Base-by-base conservation (phyloP, 2,329 filamentous ascomycete species). In the Aspergillus calidoustus region DNA sequence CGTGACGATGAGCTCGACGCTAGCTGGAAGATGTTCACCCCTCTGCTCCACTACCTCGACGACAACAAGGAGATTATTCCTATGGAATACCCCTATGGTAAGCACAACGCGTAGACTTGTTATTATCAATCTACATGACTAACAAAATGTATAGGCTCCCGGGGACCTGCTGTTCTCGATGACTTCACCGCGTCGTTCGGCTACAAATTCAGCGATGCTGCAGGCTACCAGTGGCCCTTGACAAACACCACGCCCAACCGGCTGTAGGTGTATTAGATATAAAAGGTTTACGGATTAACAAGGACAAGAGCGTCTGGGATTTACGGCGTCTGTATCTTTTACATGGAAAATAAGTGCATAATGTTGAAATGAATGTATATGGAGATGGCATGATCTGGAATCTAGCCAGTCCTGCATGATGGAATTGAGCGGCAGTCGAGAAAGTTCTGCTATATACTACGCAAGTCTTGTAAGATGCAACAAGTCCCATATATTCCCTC, bases 81-180 rank as follows among this genome's bases (percentile, higher is more conserved):
- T 28, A 99, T 99, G 95, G 94, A 97, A 76, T 99, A 99, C 82
- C 94, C 96, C 69, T 99, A 99, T 77, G 95, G 95, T 97, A 82
- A 82, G 91, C 79, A 47, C 34, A 23, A 44, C 4, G 11, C n/a
- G 19, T 8, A 23, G 34, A 43, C 28, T 48, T 19, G 3, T 19
- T 34, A 9, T 13, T 2, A n/a, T 15, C 11, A 4, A 28, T 49
- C 30, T 44, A 17, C 15, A 44, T 53, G 31, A 55, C 61, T 67
- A 63, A 62, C 49, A 49, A 54, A 28, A 22, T 53, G 23, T 6
- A 11, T 70, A 99, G 95, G 95, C 69, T 99, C 95, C 63, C 94
- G 96, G 72, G 95, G 96, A 64, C 96, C 96, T 30, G 91, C 93
- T 59, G 94, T 99, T 43, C 86, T 99, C 60, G 95, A 99, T 72